phyloP scores from a whole-genome alignment of 1,284 basidiomycete species.

The Malassezia japonica region DNA sequence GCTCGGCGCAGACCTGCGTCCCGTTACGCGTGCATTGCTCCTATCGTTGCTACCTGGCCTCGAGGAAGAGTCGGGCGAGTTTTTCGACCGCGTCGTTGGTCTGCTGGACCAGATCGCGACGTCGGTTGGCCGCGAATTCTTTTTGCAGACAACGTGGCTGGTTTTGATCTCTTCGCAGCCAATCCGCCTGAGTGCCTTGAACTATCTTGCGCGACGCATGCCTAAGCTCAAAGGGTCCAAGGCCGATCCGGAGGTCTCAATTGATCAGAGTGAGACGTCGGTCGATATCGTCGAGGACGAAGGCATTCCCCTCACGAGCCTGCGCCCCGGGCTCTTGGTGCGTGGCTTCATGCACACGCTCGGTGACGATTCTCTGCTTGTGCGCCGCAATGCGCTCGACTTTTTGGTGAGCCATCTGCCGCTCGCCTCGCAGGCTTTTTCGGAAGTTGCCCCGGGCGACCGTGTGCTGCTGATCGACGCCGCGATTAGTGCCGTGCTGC shows the following conservation, averaged over 20 bases:
- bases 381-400: conserved; percentile 36
- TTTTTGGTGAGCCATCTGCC: conserved; percentile 32
- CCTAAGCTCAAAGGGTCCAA: conserved; percentile 49
- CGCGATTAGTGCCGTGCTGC: conserved; percentile 52
- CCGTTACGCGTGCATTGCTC: conserved; percentile 85
- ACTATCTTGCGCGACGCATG: conserved; percentile 71
- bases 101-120: conserved; percentile 73
- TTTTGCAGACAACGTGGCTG: conserved; percentile 90
- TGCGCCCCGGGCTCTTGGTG: conserved; percentile 82
- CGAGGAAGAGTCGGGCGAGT: conserved; percentile 50
- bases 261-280: background rate
- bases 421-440: conserved; percentile 26
- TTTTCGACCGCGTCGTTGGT: conserved; percentile 82
- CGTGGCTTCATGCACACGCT: conserved; percentile 78
- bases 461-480: conserved; percentile 31
- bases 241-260: background rate
- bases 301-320: conserved; percentile 50
- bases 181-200: conserved; percentile 74
- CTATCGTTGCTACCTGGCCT: conserved; percentile 69
- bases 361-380: conserved; percentile 65
- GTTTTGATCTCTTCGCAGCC: conserved; percentile 80
- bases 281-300: conserved; percentile 6
- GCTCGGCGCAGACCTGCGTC: conserved; percentile 68
- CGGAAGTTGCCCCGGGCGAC: conserved; percentile 20
- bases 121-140: conserved; percentile 63